Evolutionary conservation across 1,284 basidiomycete species (phyloP).

Genomic region (Irpex sp.): DNA sequence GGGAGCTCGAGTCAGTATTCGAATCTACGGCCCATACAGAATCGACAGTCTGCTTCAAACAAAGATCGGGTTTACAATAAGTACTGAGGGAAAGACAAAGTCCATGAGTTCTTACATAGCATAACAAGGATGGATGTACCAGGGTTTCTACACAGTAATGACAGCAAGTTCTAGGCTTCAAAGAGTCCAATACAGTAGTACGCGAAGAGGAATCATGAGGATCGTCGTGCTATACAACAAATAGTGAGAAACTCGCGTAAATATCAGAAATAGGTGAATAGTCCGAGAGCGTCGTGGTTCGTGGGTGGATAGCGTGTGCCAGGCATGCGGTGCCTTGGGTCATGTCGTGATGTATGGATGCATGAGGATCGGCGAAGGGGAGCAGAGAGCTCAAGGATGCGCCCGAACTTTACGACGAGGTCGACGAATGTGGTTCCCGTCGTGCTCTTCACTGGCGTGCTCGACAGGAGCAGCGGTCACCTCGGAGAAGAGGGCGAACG

Average conservation of each 20-base stretch:
- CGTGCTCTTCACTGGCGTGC: neutral
- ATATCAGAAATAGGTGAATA: neutral
- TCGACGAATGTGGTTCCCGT: neutral
- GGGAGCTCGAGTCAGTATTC: too few species aligned
- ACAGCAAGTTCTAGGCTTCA: neutral
- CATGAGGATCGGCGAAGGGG: neutral
- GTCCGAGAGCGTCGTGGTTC: neutral
- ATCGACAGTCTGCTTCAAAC: too few species aligned
- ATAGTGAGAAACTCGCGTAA: neutral
- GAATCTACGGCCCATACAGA: too few species aligned
- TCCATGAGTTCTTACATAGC: too few species aligned
- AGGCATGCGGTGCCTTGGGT: neutral
- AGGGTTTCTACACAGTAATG: neutral
- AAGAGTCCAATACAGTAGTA: neutral
- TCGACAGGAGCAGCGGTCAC: neutral
- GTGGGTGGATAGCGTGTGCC: neutral
- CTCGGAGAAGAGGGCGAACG: neutral
- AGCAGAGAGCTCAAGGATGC: neutral
- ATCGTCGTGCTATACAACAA: neutral
- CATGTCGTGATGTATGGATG: neutral
- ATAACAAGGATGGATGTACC: too few species aligned
- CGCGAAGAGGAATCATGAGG: neutral
- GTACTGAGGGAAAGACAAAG: too few species aligned
- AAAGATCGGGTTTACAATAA: too few species aligned
- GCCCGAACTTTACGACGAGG: neutral